Base-by-base conservation (phyloP, 345 rosid species). In the Passiflora organensis region DNA sequence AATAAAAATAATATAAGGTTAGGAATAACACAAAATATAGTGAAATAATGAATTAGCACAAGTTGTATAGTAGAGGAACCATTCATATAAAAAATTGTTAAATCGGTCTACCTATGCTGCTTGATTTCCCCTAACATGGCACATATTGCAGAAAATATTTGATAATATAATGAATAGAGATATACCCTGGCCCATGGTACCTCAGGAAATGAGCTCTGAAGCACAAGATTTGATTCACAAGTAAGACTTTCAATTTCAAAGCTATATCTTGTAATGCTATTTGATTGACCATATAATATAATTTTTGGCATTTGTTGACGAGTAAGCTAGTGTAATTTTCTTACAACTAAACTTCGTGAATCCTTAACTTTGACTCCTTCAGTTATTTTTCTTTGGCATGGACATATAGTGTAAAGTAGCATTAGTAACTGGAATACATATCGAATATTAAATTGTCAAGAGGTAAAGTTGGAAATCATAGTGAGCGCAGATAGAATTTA, bases 101-200 rank as follows among this genome's bases (percentile, higher is more conserved):
- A n/a, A 53, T 13, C 4, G 21, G 9, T 6, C 2, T 19, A 44
- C 1, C n/a, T n/a, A 18, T 45, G 9, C 14, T 23, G 34, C 61
- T 32, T 55, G 53, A 55, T 57, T 6, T 48, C 32, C 48, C 21
- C 51, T 64, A 24, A 51, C 24, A 5, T 51, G 13, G 15, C 43
- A 44, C 60, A 21, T 24, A 19, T 62, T 75, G 81, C 87, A 93
- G 99, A 82, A 74, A 78, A 84, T 93, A 68, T 89, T 93, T 62
- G 99, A 84, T 71, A 93, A 84, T 57, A 86, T 93, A 61, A 77
- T 86, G 82, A 89, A 93, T 70, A 83, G 86, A 79, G 88, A 86
- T 64, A 78, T 86, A 67, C 89, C 91, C 34, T 89, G 97, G 96
- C 94, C 97, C 13, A 82, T 60, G 71, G 69, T 86, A 53, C 97